These are phyloP conservation scores for Pleurotus giganteus DNA, from an alignment of 768 basidiomycete genomes.

Conservation along the genomic window DNA sequence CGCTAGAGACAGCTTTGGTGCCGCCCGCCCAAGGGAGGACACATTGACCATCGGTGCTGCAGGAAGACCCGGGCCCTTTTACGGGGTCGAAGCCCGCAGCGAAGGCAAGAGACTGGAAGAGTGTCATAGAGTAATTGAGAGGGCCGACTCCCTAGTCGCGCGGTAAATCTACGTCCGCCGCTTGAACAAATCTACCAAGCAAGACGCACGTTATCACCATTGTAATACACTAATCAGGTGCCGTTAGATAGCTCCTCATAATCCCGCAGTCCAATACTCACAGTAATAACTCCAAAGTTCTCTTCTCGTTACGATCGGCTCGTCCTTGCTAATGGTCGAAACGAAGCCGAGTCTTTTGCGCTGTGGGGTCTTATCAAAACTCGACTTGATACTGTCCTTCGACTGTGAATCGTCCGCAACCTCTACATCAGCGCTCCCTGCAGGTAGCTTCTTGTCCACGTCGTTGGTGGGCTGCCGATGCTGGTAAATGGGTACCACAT, in stretches of 20 bases:
- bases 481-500: neutral
- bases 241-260: neutral
- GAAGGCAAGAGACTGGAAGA: constrained; percentile 71
- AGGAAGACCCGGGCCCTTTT: constrained; percentile 69
- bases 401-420: neutral
- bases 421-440: neutral
- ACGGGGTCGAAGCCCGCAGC: constrained; percentile 74
- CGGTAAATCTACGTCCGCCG: constrained; percentile 3
- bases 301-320: constrained; percentile 66
- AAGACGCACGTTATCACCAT: constrained; percentile 71
- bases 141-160: constrained; percentile 63
- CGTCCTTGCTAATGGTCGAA: constrained; percentile 43
- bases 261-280: constrained; percentile 30
- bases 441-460: neutral
- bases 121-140: constrained; percentile 63
- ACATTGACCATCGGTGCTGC: constrained; percentile 58
- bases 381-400: neutral
- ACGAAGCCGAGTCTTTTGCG: constrained; percentile 29
- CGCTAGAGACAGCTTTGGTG: constrained; percentile 70
- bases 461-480: neutral
- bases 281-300: constrained; percentile 84
- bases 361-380: neutral
- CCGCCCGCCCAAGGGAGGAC: constrained; percentile 77
- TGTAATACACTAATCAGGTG: constrained; percentile 63
- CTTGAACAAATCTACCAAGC: neutral